Percentiles rank a stretch among this genome's conserved stretches.
Conservation (phyloP, 495 filamentous ascomycete genomes). For the Lineolata rhizophorae region DNA sequence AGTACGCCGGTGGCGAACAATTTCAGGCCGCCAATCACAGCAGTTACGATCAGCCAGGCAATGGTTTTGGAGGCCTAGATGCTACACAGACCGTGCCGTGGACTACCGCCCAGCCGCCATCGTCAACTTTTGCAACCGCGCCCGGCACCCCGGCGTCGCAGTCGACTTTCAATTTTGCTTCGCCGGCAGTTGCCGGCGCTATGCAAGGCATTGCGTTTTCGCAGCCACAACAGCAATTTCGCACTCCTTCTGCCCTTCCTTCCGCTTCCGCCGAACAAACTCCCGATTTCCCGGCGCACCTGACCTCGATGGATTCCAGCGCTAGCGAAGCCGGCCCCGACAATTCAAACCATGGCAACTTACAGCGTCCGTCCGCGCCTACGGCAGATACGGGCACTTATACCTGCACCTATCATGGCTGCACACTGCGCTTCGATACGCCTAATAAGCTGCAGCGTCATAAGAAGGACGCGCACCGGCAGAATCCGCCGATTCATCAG, state of each 20-base stretch:
- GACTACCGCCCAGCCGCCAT: slow-evolving; percentile 21
- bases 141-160: slow-evolving; percentile 11
- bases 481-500: slow-evolving; percentile 13
- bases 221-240: no score
- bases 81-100: slow-evolving; percentile 6
- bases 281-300: slow-evolving; percentile 37
- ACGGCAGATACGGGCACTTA: slow-evolving; percentile 70
- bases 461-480: slow-evolving; percentile 78
- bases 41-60: slow-evolving; percentile 14
- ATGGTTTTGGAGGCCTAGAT: slow-evolving; percentile 22
- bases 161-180: slow-evolving; percentile 20
- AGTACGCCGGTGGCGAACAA: slow-evolving; percentile 13
- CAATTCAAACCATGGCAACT: slow-evolving; percentile 12
- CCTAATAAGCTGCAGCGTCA: slow-evolving; percentile 78
- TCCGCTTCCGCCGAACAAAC: slow-evolving; percentile 21
- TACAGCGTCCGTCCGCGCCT: slow-evolving; percentile 33
- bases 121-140: slow-evolving; percentile 17
- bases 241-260: no score
- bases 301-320: slow-evolving; percentile 44
- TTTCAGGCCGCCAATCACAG: slow-evolving; percentile 13
- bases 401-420: slow-evolving; percentile 87
- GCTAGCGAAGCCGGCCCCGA: slow-evolving; percentile 28
- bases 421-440: slow-evolving; percentile 69
- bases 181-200: slow-evolving; percentile 17
- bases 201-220: no score